Conservation (phyloP, 1,284 basidiomycete species). For the Phaffia rhodozyma region DNA sequence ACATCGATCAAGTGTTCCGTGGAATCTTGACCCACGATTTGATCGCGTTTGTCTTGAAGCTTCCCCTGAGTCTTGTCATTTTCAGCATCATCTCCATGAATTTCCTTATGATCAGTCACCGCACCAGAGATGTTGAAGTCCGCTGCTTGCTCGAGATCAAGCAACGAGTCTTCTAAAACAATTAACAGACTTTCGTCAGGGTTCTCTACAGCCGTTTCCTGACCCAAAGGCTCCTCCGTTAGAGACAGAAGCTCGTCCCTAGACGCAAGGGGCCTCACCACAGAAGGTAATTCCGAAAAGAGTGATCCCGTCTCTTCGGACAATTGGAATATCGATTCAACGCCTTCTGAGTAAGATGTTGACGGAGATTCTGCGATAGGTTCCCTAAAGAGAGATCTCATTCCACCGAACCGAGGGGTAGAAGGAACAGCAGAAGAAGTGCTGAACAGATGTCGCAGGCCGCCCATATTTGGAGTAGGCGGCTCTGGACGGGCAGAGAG, state of each 20-base stretch:
- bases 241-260: background rate
- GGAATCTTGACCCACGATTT: too few relatives aligned
- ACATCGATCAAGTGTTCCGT: too few relatives aligned
- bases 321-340: background rate
- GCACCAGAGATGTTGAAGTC: background rate
- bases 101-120: conserved; percentile 11
- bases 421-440: background rate
- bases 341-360: conserved; percentile 2
- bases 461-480: background rate
- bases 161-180: background rate
- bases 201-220: too few relatives aligned
- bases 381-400: background rate
- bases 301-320: background rate
- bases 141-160: background rate
- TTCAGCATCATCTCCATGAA: conserved; percentile 23
- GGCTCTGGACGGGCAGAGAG: background rate
- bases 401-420: background rate
- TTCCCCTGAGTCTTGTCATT: conserved; percentile 18
- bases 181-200: too few relatives aligned
- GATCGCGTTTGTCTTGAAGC: background rate
- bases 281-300: background rate
- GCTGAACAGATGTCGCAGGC: conserved; percentile 3
- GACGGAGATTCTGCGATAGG: background rate
- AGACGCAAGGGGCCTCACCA: background rate
- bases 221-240: too few relatives aligned